Evolutionary conservation across 2,329 filamentous ascomycete genomes (phyloP).

Genomic region (Pseudocercospora fijiensis): DNA sequence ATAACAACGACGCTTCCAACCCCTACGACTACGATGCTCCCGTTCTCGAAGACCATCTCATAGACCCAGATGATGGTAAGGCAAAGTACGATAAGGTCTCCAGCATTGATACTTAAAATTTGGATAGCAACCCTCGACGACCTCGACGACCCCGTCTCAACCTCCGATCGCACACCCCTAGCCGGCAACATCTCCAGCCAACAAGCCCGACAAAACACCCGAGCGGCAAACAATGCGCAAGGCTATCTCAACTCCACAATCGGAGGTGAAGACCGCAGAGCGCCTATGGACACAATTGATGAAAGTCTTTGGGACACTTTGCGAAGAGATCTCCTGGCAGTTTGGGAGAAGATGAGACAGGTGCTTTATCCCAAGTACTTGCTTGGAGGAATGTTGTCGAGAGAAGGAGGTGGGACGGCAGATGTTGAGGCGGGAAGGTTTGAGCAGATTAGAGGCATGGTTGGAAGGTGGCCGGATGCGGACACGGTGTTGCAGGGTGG

Average conservation of each 20-base stretch:
- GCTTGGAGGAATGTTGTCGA: slow-evolving; percentile 64
- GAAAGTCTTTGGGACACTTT: slow-evolving; percentile 98
- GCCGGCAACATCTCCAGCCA: slow-evolving; percentile 69
- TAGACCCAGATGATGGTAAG: slow-evolving; percentile 54
- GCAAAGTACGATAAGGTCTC: too few relatives aligned
- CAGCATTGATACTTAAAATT: neutral
- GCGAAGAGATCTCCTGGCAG: slow-evolving; percentile 82
- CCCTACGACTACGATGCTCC: slow-evolving; percentile 48
- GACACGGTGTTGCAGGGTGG: slow-evolving; percentile 64
- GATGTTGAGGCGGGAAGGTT: slow-evolving; percentile 55
- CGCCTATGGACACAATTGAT: slow-evolving; percentile 90
- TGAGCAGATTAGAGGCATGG: slow-evolving; percentile 53
- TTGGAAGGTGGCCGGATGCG: slow-evolving; percentile 67
- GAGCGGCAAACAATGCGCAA: slow-evolving; percentile 63
- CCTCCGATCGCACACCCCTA: slow-evolving; percentile 73
- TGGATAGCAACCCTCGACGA: slow-evolving; percentile 77
- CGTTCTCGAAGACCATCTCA: slow-evolving; percentile 51
- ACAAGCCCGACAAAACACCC: slow-evolving; percentile 57
- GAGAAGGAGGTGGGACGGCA: slow-evolving; percentile 54
- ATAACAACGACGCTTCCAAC: slow-evolving; percentile 18
- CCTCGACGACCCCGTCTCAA: slow-evolving; percentile 58
- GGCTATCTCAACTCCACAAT: slow-evolving; percentile 86
- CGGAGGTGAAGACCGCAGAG: slow-evolving; percentile 86
- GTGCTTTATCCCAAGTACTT: slow-evolving; percentile 95
- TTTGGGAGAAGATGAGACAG: slow-evolving; percentile 98